A percentile compares a stretch with the other conserved stretches of the same genome.
Conservation (phyloP, 768 basidiomycete species). For the Boletus huronensis region DNA sequence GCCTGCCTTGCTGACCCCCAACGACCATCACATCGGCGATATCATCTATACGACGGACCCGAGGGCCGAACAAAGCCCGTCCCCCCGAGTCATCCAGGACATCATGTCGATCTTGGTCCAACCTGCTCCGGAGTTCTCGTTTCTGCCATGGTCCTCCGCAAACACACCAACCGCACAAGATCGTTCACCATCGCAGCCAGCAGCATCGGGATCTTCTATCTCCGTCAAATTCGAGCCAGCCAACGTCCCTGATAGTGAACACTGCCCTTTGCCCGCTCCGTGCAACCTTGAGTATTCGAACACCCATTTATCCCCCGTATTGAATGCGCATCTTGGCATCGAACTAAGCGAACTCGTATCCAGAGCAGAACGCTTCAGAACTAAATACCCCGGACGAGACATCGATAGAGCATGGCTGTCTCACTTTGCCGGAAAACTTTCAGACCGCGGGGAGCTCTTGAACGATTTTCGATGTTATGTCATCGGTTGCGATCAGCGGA, state of each 20-base stretch:
- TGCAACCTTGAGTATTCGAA: neutral
- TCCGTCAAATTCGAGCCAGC: neutral
- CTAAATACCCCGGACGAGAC: slow-evolving; percentile 51
- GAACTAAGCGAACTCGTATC: slow-evolving; percentile 49
- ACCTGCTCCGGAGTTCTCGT: slow-evolving; percentile 13
- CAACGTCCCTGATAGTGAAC: neutral
- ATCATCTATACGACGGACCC: neutral
- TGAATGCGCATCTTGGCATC: slow-evolving; percentile 64
- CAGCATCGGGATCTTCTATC: neutral
- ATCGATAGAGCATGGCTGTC: slow-evolving; percentile 65
- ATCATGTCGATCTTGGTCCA: slow-evolving; percentile 30
- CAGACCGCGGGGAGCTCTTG: slow-evolving; percentile 51
- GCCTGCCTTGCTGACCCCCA: neutral
- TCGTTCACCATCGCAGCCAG: neutral
- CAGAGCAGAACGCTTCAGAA: slow-evolving; percentile 52
- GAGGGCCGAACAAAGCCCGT: slow-evolving; percentile 17
- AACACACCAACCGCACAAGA: neutral
- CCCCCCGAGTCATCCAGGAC: slow-evolving; percentile 29
- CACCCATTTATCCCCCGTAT: slow-evolving; percentile 42
- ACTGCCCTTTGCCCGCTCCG: neutral
- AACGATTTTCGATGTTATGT: slow-evolving; percentile 69
- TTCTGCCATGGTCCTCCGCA: slow-evolving; percentile 3
- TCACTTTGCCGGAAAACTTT: slow-evolving; percentile 64
- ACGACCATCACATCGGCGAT: neutral
- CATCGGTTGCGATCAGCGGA: slow-evolving; percentile 59